phyloP scores from a whole-genome alignment of 2,329 filamentous ascomycete genomes.

The Pestalotiopsis sp. region DNA sequence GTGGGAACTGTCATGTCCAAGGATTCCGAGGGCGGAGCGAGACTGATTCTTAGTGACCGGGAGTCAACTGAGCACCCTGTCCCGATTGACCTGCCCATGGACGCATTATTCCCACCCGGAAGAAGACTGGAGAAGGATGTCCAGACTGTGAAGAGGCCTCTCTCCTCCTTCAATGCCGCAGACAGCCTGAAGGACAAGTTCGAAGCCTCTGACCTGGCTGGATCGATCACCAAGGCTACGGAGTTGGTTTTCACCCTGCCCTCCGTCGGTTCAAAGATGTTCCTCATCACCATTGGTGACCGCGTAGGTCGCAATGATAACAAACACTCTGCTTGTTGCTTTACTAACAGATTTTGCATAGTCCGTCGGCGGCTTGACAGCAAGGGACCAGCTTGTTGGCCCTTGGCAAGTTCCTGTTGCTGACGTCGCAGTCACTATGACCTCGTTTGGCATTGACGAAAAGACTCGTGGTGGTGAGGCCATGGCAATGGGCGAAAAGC shows the following conservation, averaged over 20 bases:
- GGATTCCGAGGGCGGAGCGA: conserved; percentile 63
- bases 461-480: conserved; percentile 82
- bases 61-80: conserved; percentile 15
- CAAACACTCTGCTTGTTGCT: neutral
- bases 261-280: conserved; percentile 93
- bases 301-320: conserved; percentile 38
- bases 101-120: conserved; percentile 15
- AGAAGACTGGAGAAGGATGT: conserved; percentile 12
- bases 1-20: conserved; percentile 74
- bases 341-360: neutral
- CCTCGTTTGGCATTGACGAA: conserved; percentile 66
- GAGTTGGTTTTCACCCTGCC: conserved; percentile 82
- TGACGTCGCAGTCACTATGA: conserved; percentile 90
- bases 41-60: conserved; percentile 61
- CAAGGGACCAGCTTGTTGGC: conserved; percentile 92
- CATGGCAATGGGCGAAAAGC: conserved; percentile 93
- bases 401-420: conserved; percentile 94
- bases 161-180: conserved; percentile 63
- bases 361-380: conserved; percentile 84
- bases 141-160: conserved; percentile 20
- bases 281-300: conserved; percentile 95
- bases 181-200: conserved; percentile 59
- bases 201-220: conserved; percentile 42
- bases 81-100: conserved; percentile 18
- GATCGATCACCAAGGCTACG: conserved; percentile 62